These are phyloP conservation scores for Trichoderma afroharzianum DNA, from an alignment of 2,329 filamentous ascomycete species.

Conservation along the genomic window DNA sequence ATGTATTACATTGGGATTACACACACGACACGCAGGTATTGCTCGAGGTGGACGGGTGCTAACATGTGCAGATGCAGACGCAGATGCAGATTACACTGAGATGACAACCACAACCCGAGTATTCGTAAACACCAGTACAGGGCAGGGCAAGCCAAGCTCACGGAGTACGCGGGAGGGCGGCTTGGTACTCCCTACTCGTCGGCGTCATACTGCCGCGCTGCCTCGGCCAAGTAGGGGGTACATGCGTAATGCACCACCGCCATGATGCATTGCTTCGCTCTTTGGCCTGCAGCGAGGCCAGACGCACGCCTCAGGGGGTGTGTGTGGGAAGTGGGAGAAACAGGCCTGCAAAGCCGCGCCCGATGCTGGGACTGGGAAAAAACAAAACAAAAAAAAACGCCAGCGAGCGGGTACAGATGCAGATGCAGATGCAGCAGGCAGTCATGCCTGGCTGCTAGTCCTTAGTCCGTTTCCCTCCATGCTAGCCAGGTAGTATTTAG, in stretches of 20 bases:
- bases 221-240: slow-evolving; percentile 11
- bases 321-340: not conserved
- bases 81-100: not conserved
- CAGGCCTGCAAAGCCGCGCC: not conserved
- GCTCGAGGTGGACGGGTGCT: not conserved
- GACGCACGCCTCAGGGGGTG: slow-evolving; percentile 1
- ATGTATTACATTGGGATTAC: not conserved
- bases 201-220: slow-evolving; percentile 11
- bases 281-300: not conserved
- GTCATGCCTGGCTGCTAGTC: slow-evolving; percentile 11
- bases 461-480: not conserved
- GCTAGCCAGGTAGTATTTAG: not conserved
- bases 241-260: not conserved
- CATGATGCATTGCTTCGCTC: not conserved
- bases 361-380: not conserved
- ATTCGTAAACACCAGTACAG: too few relatives aligned
- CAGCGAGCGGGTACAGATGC: slow-evolving; percentile 15
- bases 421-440: slow-evolving; percentile 17
- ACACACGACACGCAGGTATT: not conserved
- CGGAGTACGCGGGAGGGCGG: slow-evolving; percentile 2
- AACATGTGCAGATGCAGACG: not conserved
- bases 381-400: slow-evolving; percentile 12
- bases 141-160: not conserved
- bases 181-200: slow-evolving; percentile 13
- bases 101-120: not conserved